A percentile compares a stretch with the other conserved stretches of the same genome.
Evolutionary conservation across 768 basidiomycete genomes (phyloP).

Genomic region (Leccinum ochraceum): DNA sequence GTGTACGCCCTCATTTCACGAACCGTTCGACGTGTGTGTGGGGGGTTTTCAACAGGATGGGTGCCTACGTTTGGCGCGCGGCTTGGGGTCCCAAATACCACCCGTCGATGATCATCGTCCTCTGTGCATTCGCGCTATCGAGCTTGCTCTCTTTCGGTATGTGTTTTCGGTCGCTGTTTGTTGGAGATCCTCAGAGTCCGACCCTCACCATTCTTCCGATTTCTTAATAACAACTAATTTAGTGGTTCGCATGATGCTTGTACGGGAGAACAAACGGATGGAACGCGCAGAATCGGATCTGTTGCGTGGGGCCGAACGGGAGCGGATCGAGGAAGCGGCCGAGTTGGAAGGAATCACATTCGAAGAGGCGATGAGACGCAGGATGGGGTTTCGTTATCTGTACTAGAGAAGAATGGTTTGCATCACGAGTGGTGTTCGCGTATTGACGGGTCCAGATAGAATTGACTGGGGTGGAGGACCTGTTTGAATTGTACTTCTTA

Average conservation of each 20-base stretch:
- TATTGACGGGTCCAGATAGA: not conserved
- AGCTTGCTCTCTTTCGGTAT: slow-evolving; percentile 38
- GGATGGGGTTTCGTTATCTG: slow-evolving; percentile 60
- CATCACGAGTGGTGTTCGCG: not conserved
- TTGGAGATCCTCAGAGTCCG: not conserved
- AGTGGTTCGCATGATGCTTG: slow-evolving; percentile 50
- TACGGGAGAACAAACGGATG: slow-evolving; percentile 51
- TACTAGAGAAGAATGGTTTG: slow-evolving; percentile 33
- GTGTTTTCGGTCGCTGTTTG: not conserved
- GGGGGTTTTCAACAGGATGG: slow-evolving; percentile 41
- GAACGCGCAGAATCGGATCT: slow-evolving; percentile 48
- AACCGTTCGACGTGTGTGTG: not conserved
- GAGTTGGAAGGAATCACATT: slow-evolving; percentile 58
- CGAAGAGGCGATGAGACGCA: slow-evolving; percentile 56
- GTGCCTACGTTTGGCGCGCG: slow-evolving; percentile 62
- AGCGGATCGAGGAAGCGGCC: slow-evolving; percentile 58
- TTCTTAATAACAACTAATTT: not conserved
- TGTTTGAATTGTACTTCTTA: too few relatives aligned
- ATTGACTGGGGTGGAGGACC: not conserved
- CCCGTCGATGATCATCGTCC: slow-evolving; percentile 56
- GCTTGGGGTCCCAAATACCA: slow-evolving; percentile 63
- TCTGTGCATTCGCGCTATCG: slow-evolving; percentile 35
- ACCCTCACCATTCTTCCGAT: not conserved
- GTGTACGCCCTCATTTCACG: not conserved
- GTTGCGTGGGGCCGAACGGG: slow-evolving; percentile 44